Evolutionary conservation across 805 yeast genomes (phyloP).

Genomic region (Zygoascus flipseniorum): DNA sequence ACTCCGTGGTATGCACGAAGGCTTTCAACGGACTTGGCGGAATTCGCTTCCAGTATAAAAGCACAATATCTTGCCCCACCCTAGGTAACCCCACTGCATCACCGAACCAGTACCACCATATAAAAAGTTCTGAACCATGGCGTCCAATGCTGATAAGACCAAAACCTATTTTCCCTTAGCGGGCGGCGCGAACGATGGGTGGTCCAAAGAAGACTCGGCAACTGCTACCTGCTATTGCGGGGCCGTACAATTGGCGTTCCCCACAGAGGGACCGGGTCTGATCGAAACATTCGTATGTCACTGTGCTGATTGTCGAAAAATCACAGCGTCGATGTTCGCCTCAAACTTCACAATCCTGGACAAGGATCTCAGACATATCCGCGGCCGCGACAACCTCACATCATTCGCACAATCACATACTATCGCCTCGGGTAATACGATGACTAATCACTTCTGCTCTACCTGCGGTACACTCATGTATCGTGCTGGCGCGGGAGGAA

Average conservation of each 20-base stretch:
- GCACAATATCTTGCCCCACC: too few species aligned
- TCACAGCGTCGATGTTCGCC: not conserved
- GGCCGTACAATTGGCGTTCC: not conserved
- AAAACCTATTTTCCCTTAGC: not conserved
- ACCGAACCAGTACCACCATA: too few species aligned
- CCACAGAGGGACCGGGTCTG: not conserved
- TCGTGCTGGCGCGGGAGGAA: not conserved
- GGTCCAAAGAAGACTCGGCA: not conserved
- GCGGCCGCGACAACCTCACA: not conserved
- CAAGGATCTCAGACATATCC: not conserved
- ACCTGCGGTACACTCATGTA: not conserved
- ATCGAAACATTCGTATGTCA: not conserved
- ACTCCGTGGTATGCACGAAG: too few species aligned
- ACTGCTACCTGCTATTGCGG: not conserved
- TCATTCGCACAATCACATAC: not conserved
- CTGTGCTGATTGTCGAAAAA: not conserved
- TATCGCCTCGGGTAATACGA: not conserved
- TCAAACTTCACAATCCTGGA: not conserved
- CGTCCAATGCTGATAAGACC: not conserved
- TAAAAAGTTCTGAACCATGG: not conserved
- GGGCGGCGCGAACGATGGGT: not conserved
- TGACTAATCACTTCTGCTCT: not conserved
- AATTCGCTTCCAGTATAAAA: too few species aligned
- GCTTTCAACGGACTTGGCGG: too few species aligned
- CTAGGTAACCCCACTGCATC: too few species aligned